Conservation (phyloP, 1,139 yeast genomes). For the Candida sp. region DNA sequence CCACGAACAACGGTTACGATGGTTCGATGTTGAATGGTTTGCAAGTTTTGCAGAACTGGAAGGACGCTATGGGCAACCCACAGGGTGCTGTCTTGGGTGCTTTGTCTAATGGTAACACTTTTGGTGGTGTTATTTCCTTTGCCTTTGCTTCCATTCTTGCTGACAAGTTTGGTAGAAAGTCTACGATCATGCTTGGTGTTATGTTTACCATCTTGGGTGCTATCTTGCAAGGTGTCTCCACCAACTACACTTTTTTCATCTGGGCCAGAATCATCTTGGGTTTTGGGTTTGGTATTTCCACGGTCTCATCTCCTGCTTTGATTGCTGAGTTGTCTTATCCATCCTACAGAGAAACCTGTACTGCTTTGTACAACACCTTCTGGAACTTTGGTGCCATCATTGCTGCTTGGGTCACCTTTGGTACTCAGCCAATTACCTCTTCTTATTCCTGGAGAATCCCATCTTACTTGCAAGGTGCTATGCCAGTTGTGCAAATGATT, state of each 20-base stretch:
- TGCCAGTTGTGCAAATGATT: conserved; percentile 30
- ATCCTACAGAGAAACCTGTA: conserved; percentile 48
- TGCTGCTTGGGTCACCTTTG: conserved; percentile 59
- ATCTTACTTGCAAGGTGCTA: conserved; percentile 46
- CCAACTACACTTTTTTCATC: conserved; percentile 42
- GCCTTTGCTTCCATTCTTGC: conserved; percentile 24
- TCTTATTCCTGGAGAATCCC: conserved; percentile 50
- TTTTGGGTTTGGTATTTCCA: conserved; percentile 39
- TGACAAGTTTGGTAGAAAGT: conserved; percentile 39
- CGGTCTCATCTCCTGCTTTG: conserved; percentile 43
- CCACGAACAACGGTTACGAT: conserved; percentile 56
- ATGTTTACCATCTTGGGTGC: conserved; percentile 36
- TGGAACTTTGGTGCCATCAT: conserved; percentile 58
- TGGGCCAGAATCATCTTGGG: conserved; percentile 45
- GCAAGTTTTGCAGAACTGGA: conserved; percentile 46
- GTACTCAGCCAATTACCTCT: conserved; percentile 35
- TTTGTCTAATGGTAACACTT: conserved; percentile 35
- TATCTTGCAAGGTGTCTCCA: conserved; percentile 46
- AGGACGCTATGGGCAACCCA: conserved; percentile 39
- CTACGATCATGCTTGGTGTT: conserved; percentile 30
- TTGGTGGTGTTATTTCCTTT: conserved; percentile 25
- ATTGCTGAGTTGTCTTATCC: conserved; percentile 51
- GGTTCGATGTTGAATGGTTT: conserved; percentile 56
- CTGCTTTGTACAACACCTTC: conserved; percentile 51
- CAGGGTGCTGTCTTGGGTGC: conserved; percentile 49